A percentile compares a stretch with the other conserved stretches of the same genome.
Conservation (phyloP, 495 filamentous ascomycete genomes). For the Coniosporium apollinis region DNA sequence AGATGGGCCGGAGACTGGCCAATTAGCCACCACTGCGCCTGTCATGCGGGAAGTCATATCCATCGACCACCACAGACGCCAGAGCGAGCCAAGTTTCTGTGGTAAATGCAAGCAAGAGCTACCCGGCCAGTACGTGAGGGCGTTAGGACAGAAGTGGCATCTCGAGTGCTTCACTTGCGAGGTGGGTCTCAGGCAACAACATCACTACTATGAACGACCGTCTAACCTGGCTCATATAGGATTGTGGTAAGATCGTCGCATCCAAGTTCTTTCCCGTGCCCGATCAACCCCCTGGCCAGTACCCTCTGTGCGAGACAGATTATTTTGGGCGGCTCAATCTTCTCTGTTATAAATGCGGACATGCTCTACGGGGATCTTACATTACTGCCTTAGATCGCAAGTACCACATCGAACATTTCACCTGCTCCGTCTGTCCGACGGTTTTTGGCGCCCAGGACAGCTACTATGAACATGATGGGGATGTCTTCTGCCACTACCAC, state of each 20-base stretch:
- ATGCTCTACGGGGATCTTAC: slow-evolving; percentile 89
- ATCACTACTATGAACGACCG: slow-evolving; percentile 3
- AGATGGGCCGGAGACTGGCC: too few relatives aligned
- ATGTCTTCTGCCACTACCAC: slow-evolving; percentile 97
- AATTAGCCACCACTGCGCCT: too few relatives aligned
- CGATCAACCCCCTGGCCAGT: slow-evolving; percentile 73
- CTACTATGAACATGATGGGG: slow-evolving; percentile 95
- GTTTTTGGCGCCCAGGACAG: slow-evolving; percentile 96
- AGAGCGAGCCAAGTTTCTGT: slow-evolving; percentile 39
- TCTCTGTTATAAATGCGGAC: slow-evolving; percentile 80
- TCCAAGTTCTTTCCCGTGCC: slow-evolving; percentile 98
- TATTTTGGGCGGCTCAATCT: slow-evolving; percentile 90
- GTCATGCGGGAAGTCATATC: too few relatives aligned
- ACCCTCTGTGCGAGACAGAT: slow-evolving; percentile 93
- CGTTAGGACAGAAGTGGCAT: slow-evolving; percentile 83
- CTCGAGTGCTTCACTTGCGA: slow-evolving; percentile 95
- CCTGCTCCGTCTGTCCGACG: slow-evolving; percentile 90
- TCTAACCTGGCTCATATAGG: slow-evolving; percentile 34
- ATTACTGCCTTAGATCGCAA: slow-evolving; percentile 96
- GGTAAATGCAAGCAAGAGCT: slow-evolving; percentile 76
- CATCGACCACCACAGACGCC: too few relatives aligned
- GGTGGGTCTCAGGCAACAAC: slow-evolving; percentile 36
- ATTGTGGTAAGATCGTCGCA: slow-evolving; percentile 89
- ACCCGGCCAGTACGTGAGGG: slow-evolving; percentile 90
- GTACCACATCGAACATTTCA: slow-evolving; percentile 99